Conservation (phyloP, 352 stramenopile genomes). For the Phytophthora vignae region DNA sequence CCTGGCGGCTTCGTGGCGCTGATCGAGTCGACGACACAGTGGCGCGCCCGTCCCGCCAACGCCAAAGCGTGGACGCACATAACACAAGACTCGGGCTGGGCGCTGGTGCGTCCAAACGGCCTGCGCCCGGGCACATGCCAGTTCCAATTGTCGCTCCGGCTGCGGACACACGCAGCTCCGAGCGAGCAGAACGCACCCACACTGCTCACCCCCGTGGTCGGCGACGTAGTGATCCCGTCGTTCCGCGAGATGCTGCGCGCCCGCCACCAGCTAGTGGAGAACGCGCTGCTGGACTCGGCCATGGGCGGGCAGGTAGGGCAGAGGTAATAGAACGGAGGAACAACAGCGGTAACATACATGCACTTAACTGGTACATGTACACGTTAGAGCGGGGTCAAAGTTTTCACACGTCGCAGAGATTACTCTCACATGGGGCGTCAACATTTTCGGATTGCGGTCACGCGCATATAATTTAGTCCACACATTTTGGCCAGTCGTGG, state of each 20-base stretch:
- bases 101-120: slow-evolving; percentile 13
- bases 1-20: slow-evolving; percentile 19
- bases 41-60: slow-evolving; percentile 5
- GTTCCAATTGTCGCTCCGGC: slow-evolving; percentile 13
- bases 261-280: slow-evolving; percentile 28
- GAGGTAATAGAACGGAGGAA: neutral
- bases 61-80: slow-evolving; percentile 21
- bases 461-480: neutral
- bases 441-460: slow-evolving; percentile 9
- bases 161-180: slow-evolving; percentile 8
- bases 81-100: slow-evolving; percentile 26
- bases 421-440: slow-evolving; percentile 11
- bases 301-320: neutral
- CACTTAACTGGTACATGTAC: too few species aligned
- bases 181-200: slow-evolving; percentile 6
- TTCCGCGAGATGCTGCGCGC: slow-evolving; percentile 12
- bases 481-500: slow-evolving; percentile 26
- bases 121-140: slow-evolving; percentile 10
- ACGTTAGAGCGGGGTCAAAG: neutral
- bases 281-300: slow-evolving; percentile 23
- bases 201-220: slow-evolving; percentile 22
- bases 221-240: slow-evolving; percentile 25
- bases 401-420: slow-evolving; percentile 18
- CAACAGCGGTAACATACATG: too few species aligned
- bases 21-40: slow-evolving; percentile 26